Evolutionary conservation across 2,329 filamentous ascomycete species (phyloP), one percentile per base, ranked within the genome.

Genomic region (Hymenoscyphus scutula): DNA sequence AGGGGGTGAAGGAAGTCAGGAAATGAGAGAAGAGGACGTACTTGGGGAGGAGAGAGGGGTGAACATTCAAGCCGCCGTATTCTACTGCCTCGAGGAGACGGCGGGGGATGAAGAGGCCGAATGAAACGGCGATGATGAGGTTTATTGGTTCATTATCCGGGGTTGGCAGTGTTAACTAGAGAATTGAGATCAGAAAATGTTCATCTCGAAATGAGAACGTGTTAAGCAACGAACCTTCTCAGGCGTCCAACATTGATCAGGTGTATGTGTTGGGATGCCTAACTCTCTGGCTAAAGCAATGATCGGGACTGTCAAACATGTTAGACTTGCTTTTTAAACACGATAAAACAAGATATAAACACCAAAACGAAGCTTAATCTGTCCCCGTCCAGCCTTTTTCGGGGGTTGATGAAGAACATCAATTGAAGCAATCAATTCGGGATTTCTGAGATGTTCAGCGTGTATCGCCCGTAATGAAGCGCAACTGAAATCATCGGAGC

Each of bases 21-120:
- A n/a, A n/a, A n/a, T n/a, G n/a, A 23, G 8, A 11, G 41, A 23
- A 11, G 8, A 45, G 53, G 30, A 5, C 6, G 73, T 80, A 91
- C 87, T 95, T 89, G 3, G 93, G 94, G 15, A 99, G 83, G 30
- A 97, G 77, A 0, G 94, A 98, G 1, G 95, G 95, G 72, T 99
- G 95, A 1, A 99, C 83, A 75, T 99, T 99, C 2, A 99, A 78
- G 0, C 95, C 95, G 53, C 93, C 93, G 76, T 96, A 97, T 69
- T 84, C 85, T 27, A 90, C 85, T 1, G 78, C 78, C 25, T 79
- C 78, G 25, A 99, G 80, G 17, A 98, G 85, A 4, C 91, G 83
- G 0, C 83, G 82, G 0, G 95, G 95, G 0, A 99, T 88, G 65
- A 97, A 89, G 7, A 97, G 83, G 2, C 95, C 95, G 76, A 98